These are phyloP conservation scores for Syncephalastrum racemosum DNA, from an alignment of 371 early-diverging fungal genomes.

Conservation along the genomic window DNA sequence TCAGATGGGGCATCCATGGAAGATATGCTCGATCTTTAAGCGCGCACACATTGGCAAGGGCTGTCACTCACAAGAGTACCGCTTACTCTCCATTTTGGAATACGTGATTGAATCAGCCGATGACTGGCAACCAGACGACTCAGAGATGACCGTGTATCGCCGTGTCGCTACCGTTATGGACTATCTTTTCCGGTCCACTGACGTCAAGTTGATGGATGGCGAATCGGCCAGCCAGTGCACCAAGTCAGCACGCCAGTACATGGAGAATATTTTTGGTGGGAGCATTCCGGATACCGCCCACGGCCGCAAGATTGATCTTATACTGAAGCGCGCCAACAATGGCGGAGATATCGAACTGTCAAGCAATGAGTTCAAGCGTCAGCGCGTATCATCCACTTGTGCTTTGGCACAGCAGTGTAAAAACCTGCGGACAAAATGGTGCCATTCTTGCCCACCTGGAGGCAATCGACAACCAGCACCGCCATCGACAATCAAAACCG, in stretches of 20 bases:
- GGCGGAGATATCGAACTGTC: background rate
- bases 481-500: no score
- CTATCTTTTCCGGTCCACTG: conserved; percentile 10
- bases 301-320: conserved; percentile 7
- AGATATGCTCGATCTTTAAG: conserved; percentile 3
- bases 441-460: background rate
- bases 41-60: conserved; percentile 2
- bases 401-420: conserved; percentile 6
- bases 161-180: conserved; percentile 13
- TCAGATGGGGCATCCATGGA: no score
- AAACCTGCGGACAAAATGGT: conserved; percentile 5
- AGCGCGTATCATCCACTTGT: background rate
- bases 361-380: conserved; percentile 9
- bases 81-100: conserved; percentile 3
- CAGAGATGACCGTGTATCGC: conserved; percentile 12
- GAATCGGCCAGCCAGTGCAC: conserved; percentile 5
- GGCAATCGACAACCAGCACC: no score
- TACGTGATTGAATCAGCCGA: conserved; percentile 12
- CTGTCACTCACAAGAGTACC: conserved; percentile 7
- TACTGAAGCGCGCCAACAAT: conserved; percentile 4
- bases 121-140: conserved; percentile 12
- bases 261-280: background rate
- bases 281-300: background rate
- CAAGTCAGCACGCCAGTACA: conserved; percentile 9
- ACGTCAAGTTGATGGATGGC: conserved; percentile 2